Percentiles rank a stretch among this genome's conserved stretches.
Evolutionary conservation across 768 basidiomycete genomes (phyloP).

Genomic region (Xerocomus brunneocitrinus): DNA sequence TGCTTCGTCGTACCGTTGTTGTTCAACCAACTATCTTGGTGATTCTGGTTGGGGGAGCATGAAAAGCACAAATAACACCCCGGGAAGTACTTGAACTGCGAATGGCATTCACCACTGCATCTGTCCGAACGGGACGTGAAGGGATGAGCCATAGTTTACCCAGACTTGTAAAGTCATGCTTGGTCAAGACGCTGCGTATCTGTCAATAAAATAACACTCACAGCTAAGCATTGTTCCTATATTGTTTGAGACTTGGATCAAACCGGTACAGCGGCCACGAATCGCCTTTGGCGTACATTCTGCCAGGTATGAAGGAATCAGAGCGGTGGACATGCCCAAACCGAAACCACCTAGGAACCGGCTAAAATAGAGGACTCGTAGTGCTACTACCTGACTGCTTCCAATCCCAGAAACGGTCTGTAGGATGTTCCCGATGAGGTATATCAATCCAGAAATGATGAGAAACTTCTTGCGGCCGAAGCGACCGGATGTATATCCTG

Average conservation of each 20-base stretch:
- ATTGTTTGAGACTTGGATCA: slow-evolving; percentile 34
- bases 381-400: slow-evolving; percentile 30
- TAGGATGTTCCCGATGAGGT: slow-evolving; percentile 44
- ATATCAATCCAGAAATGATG: slow-evolving; percentile 42
- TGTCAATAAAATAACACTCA: slow-evolving; percentile 10
- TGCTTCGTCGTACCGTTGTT: slow-evolving; percentile 39
- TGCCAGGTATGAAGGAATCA: slow-evolving; percentile 49
- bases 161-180: slow-evolving; percentile 32
- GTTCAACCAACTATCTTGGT: slow-evolving; percentile 53
- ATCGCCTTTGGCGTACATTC: slow-evolving; percentile 46
- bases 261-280: slow-evolving; percentile 47
- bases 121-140: slow-evolving; percentile 34
- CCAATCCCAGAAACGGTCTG: slow-evolving; percentile 43
- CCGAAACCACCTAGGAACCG: slow-evolving; percentile 61
- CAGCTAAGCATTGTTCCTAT: slow-evolving; percentile 35
- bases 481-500: slow-evolving; percentile 36
- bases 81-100: slow-evolving; percentile 49
- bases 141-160: slow-evolving; percentile 44
- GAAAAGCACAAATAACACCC: slow-evolving; percentile 41
- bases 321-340: slow-evolving; percentile 48
- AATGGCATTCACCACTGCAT: slow-evolving; percentile 54
- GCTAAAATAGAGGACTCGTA: slow-evolving; percentile 41
- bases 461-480: slow-evolving; percentile 47
- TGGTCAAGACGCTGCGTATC: background rate
- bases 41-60: slow-evolving; percentile 53